These are phyloP conservation scores for Talaromyces sp. DNA, from an alignment of 2,329 filamentous ascomycete species.

Conservation along the genomic window DNA sequence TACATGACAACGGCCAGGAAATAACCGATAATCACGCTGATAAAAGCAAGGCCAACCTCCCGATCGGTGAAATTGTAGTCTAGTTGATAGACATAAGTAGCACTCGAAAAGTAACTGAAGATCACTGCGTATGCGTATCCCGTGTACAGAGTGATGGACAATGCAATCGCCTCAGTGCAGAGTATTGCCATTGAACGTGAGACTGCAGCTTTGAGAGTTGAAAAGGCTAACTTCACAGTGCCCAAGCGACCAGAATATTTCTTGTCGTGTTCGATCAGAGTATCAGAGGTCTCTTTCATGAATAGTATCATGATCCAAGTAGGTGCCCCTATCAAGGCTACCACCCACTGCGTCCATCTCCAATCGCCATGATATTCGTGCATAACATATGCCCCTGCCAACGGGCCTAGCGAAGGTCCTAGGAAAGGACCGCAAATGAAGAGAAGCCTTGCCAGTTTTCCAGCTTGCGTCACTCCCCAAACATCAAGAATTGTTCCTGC, in stretches of 20 bases:
- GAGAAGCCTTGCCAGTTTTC: constrained; percentile 13
- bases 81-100: constrained; percentile 68
- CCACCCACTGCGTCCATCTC: constrained; percentile 70
- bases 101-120: constrained; percentile 80
- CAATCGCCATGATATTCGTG: constrained; percentile 52
- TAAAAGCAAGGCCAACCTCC: constrained; percentile 69
- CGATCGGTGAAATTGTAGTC: constrained; percentile 56
- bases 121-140: constrained; percentile 72
- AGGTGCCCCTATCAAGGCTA: constrained; percentile 59
- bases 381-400: constrained; percentile 20
- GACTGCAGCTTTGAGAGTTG: constrained; percentile 30
- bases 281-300: constrained; percentile 59
- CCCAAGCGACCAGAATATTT: constrained; percentile 8
- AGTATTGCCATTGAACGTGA: constrained; percentile 60
- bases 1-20: constrained; percentile 32
- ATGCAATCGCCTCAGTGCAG: constrained; percentile 66
- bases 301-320: constrained; percentile 60
- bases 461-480: constrained; percentile 49
- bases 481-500: constrained; percentile 70
- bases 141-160: constrained; percentile 66
- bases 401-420: constrained; percentile 48
- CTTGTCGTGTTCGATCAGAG: neutral
- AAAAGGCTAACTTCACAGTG: constrained; percentile 13
- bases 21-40: constrained; percentile 72
- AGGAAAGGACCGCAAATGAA: constrained; percentile 59